Evolutionary conservation across 1,139 yeast species (phyloP).

Genomic region (Suhomyces atakaporum): DNA sequence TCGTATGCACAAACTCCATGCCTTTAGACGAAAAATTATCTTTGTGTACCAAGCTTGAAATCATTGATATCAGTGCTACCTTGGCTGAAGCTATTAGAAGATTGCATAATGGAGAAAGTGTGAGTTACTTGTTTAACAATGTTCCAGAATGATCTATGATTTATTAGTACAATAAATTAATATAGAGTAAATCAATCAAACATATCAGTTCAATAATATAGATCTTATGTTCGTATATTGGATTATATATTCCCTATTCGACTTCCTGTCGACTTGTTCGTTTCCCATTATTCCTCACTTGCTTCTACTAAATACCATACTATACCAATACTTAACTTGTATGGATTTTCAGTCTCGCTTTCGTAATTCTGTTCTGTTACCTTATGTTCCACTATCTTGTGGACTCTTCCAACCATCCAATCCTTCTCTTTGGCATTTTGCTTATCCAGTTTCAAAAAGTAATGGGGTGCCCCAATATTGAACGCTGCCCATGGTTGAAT

Average conservation of each 20-base stretch:
- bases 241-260: too few relatives aligned
- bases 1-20: constrained; percentile 76
- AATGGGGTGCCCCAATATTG: constrained; percentile 79
- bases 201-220: too few relatives aligned
- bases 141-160: constrained; percentile 32
- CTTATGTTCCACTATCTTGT: constrained; percentile 46
- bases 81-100: constrained; percentile 81
- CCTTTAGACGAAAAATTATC: constrained; percentile 60
- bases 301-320: constrained; percentile 55
- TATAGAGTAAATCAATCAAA: background rate
- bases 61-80: constrained; percentile 71
- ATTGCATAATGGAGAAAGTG: constrained; percentile 91
- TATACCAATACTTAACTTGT: constrained; percentile 47
- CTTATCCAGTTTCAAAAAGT: constrained; percentile 50
- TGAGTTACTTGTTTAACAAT: constrained; percentile 83
- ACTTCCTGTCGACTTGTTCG: too few relatives aligned
- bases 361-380: constrained; percentile 41
- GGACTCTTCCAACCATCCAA: constrained; percentile 72
- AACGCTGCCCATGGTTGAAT: constrained; percentile 84
- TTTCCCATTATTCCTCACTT: constrained; percentile 28
- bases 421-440: constrained; percentile 43
- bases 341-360: constrained; percentile 45
- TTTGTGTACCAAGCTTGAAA: constrained; percentile 57
- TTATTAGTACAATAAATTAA: background rate
- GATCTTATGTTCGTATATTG: too few relatives aligned